Conservation (phyloP, 345 rosid genomes). For the Moricandia moricandioides region DNA sequence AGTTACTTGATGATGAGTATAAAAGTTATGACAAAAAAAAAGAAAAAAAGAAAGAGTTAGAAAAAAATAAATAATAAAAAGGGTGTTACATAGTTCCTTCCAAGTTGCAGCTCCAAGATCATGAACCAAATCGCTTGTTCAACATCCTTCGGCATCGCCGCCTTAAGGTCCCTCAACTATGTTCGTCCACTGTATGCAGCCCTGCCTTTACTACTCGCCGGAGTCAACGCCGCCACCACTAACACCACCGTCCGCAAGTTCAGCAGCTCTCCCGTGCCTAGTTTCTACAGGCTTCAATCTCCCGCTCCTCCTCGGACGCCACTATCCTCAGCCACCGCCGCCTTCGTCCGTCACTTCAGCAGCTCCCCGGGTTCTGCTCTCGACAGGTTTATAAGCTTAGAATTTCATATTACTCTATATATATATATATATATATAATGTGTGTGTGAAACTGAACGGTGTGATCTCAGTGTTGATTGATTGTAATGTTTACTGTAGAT, state of each 20-base stretch:
- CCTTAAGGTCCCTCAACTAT: not conserved
- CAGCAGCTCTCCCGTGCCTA: not conserved
- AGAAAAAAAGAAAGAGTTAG: not conserved
- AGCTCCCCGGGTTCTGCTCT: not conserved
- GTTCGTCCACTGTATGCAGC: conserved; percentile 3
- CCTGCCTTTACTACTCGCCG: not conserved
- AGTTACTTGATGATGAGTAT: not conserved
- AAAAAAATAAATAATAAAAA: not conserved
- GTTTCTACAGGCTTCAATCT: not conserved
- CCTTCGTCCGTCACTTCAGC: not conserved
- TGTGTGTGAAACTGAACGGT: no score
- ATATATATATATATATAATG: no score
- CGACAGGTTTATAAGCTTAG: not conserved
- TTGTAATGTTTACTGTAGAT: no score
- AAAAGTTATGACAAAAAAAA: not conserved
- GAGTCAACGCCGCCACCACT: not conserved
- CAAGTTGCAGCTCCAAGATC: not conserved
- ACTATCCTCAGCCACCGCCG: not conserved
- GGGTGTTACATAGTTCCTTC: not conserved
- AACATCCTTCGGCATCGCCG: not conserved
- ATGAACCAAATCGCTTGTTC: not conserved
- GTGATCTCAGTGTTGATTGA: no score
- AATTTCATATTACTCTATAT: not conserved
- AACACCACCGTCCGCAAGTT: not conserved
- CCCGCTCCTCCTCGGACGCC: not conserved